Conservation (phyloP, 257 asterid genomes). For the Plantago ovata region DNA sequence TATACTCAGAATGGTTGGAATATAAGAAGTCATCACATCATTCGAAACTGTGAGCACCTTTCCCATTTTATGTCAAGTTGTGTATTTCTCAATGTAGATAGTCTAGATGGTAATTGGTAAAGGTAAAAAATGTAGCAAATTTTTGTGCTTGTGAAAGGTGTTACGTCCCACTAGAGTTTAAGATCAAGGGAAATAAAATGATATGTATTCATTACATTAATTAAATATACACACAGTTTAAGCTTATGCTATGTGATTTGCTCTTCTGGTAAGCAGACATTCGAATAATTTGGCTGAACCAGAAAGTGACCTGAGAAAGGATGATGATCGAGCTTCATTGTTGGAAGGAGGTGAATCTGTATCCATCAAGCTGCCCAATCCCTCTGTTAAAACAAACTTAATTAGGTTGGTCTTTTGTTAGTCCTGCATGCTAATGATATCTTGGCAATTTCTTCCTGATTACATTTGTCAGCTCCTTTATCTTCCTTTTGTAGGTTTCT, state of each 20-base stretch:
- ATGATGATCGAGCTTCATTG: constrained; percentile 73
- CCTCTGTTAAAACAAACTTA: constrained; percentile 67
- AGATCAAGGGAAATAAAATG: no score
- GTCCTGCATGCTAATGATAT: constrained; percentile 1
- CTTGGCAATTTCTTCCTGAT: constrained; percentile 14
- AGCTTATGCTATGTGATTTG: constrained; percentile 19
- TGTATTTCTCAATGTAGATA: no score
- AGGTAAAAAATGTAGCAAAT: no score
- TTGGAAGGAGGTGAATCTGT: constrained; percentile 88
- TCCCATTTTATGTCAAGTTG: not conserved
- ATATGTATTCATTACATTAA: no score
- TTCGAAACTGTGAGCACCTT: constrained; percentile 62
- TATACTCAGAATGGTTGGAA: constrained; percentile 88
- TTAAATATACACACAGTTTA: no score
- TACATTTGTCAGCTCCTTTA: constrained; percentile 16
- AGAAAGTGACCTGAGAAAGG: constrained; percentile 58
- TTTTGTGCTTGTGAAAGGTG: no score
- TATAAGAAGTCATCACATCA: constrained; percentile 53
- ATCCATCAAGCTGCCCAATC: constrained; percentile 48
- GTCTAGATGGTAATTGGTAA: no score
- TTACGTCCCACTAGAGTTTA: no score
- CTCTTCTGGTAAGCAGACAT: constrained; percentile 51
- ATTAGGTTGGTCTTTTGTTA: constrained; percentile 45
- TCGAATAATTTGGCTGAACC: constrained; percentile 74
- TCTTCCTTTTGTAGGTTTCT: constrained; percentile 39